Evolutionary conservation across 1,284 basidiomycete species (phyloP).

Genomic region (Ganoderma lucidum): DNA sequence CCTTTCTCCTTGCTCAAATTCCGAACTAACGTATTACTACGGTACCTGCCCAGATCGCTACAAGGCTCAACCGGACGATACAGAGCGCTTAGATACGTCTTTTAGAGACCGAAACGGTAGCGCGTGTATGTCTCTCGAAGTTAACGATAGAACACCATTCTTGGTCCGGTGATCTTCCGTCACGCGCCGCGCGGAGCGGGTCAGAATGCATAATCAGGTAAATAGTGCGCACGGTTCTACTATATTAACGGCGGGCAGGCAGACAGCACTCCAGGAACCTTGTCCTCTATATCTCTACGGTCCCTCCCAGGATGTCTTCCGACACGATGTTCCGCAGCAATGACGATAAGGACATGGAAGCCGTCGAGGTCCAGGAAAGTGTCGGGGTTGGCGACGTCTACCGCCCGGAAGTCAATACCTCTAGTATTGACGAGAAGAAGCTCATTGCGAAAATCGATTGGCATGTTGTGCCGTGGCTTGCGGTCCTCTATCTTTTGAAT

Average conservation of each 20-base stretch:
- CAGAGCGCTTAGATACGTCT: not conserved
- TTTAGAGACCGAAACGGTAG: not conserved
- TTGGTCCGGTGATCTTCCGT: constrained; percentile 3
- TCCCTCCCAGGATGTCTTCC: constrained; percentile 23
- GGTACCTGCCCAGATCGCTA: not conserved
- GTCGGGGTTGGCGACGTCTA: constrained; percentile 44
- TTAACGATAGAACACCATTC: not conserved
- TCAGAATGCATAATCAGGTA: not conserved
- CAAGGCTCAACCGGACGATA: not conserved
- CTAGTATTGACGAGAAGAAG: constrained; percentile 64
- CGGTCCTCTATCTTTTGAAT: constrained; percentile 79
- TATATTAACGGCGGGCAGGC: constrained; percentile 8
- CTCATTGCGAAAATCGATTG: constrained; percentile 72
- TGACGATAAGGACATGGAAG: constrained; percentile 29
- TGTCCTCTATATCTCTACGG: not conserved
- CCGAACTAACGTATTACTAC: not conserved
- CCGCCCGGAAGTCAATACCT: constrained; percentile 60
- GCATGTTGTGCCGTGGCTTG: constrained; percentile 72
- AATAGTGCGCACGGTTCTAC: not conserved
- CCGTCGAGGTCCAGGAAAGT: constrained; percentile 23
- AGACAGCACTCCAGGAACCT: not conserved
- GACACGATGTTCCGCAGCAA: constrained; percentile 28
- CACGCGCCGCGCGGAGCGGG: not conserved
- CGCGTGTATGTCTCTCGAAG: not conserved
- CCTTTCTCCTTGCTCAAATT: not conserved